Evolutionary conservation across 352 stramenopile species (phyloP).

Genomic region (Thalassiosira delicatula): DNA sequence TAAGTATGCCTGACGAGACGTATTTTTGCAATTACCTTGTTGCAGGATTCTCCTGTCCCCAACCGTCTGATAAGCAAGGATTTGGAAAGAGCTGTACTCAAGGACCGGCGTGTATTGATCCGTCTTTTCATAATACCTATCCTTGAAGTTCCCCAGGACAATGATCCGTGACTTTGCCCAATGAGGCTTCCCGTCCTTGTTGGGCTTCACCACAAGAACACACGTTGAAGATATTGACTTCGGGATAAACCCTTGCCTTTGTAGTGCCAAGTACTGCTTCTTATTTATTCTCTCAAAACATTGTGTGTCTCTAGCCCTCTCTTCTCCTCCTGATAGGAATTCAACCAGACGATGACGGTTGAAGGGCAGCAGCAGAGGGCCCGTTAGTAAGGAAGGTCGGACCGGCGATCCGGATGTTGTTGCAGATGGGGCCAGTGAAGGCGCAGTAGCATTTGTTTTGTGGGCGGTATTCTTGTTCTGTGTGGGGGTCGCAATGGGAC

Average conservation of each 20-base stretch:
- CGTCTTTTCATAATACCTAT: not conserved
- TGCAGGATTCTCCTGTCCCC: not conserved
- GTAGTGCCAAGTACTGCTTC: too few relatives aligned
- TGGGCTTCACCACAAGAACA: not conserved
- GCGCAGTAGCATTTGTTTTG: too few relatives aligned
- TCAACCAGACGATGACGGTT: too few relatives aligned
- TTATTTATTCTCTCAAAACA: not conserved
- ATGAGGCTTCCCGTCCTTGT: not conserved
- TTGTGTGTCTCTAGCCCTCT: not conserved
- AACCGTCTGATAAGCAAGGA: not conserved
- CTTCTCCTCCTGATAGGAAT: not conserved
- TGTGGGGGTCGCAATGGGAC: too few relatives aligned
- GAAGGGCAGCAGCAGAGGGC: too few relatives aligned
- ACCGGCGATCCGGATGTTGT: too few relatives aligned
- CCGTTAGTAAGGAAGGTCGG: too few relatives aligned
- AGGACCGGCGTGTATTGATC: not conserved
- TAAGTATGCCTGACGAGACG: not conserved
- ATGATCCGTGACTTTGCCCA: not conserved
- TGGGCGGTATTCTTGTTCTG: too few relatives aligned
- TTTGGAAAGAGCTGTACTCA: not conserved
- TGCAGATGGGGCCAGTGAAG: too few relatives aligned
- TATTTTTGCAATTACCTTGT: conserved; percentile 7
- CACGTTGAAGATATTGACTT: not conserved
- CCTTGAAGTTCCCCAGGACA: not conserved
- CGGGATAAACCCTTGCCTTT: not conserved